Conservation (phyloP, 805 yeast species). For the Ascoidea tarda region DNA sequence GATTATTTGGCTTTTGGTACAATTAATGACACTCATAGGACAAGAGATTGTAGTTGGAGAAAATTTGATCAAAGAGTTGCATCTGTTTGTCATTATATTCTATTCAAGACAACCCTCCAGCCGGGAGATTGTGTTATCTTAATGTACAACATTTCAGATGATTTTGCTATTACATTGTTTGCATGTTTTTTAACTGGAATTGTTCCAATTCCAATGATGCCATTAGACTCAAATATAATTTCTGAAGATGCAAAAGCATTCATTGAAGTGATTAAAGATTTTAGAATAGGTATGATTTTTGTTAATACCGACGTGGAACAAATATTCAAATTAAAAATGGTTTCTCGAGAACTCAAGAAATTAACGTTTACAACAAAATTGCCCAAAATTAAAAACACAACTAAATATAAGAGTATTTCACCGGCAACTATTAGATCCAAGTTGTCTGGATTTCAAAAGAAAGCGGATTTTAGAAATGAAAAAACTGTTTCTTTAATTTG, state of each 20-base stretch:
- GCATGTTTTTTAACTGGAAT: constrained; percentile 81
- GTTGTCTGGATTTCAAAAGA: constrained; percentile 11
- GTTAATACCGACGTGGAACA: constrained; percentile 68
- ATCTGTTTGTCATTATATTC: constrained; percentile 57
- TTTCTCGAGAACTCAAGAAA: constrained; percentile 43
- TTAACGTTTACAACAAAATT: constrained; percentile 18
- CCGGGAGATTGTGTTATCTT: constrained; percentile 66
- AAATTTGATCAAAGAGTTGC: constrained; percentile 66
- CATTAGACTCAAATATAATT: constrained; percentile 50
- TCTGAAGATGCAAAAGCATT: constrained; percentile 66
- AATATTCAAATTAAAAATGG: constrained; percentile 51
- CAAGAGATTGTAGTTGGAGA: constrained; percentile 58
- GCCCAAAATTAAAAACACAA: constrained; percentile 52
- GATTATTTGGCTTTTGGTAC: constrained; percentile 66
- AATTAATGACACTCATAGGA: constrained; percentile 18
- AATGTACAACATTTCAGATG: constrained; percentile 81
- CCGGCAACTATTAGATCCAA: constrained; percentile 8
- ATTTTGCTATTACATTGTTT: constrained; percentile 65
- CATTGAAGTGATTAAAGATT: constrained; percentile 51
- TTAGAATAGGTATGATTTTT: constrained; percentile 55
- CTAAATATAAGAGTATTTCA: constrained; percentile 31
- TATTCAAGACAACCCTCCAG: constrained; percentile 46
- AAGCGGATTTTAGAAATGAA: constrained; percentile 23
- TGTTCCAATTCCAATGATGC: constrained; percentile 62
- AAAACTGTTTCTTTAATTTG: constrained; percentile 43